Evolutionary conservation across 768 basidiomycete genomes (phyloP).

Genomic region (Calvatia gigantea): DNA sequence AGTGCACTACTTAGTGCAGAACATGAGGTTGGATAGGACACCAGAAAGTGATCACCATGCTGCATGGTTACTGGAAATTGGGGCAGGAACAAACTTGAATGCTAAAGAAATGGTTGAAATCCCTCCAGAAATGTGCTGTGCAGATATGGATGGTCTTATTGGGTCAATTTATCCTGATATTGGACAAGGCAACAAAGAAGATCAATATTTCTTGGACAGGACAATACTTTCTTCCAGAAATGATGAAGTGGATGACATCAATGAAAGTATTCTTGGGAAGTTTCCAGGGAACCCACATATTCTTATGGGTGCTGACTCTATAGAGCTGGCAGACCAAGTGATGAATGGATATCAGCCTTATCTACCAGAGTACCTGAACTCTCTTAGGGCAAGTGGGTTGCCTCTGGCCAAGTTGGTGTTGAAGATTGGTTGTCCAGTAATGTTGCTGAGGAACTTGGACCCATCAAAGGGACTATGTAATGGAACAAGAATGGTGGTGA

Average conservation of each 20-base stretch:
- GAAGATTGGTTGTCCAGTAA: slow-evolving; percentile 20
- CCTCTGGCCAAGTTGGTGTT: not conserved
- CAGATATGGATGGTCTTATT: not conserved
- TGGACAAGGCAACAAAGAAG: not conserved
- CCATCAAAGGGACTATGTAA: slow-evolving; percentile 26
- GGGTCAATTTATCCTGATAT: not conserved
- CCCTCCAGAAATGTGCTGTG: not conserved
- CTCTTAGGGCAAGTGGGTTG: not conserved
- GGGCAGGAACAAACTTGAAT: not conserved
- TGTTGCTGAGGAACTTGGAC: slow-evolving; percentile 28
- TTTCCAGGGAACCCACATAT: no score
- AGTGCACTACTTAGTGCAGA: not conserved
- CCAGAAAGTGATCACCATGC: not conserved
- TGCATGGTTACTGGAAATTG: not conserved
- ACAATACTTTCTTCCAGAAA: not conserved
- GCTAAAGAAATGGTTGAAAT: not conserved
- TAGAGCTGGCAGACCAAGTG: slow-evolving; percentile 12
- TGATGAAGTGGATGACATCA: not conserved
- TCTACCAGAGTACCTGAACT: not conserved
- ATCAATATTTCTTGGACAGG: not conserved
- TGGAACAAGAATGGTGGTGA: slow-evolving; percentile 24
- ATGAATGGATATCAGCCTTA: not conserved
- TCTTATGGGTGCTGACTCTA: not conserved
- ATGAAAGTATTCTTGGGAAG: not conserved
- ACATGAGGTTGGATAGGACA: not conserved